A percentile compares a stretch with the other conserved stretches of the same genome.
phyloP scores from a whole-genome alignment of 2,329 filamentous ascomycete genomes.

The Coniochaeta sp. region DNA sequence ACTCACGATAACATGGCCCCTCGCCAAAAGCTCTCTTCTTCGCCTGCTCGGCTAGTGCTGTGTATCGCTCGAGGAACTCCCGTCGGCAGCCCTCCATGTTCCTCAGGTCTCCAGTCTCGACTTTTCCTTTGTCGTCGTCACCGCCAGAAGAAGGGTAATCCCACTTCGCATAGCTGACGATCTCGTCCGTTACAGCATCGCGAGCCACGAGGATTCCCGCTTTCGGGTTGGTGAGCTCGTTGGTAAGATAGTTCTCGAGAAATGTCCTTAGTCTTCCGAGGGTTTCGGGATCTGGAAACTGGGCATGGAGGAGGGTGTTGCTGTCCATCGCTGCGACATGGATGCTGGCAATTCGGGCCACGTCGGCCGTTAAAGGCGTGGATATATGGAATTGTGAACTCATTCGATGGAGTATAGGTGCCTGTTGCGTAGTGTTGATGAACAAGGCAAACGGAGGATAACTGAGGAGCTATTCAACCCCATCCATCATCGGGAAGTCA shows the following conservation, averaged over 20 bases:
- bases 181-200: conserved; percentile 18
- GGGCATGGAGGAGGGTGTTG: conserved; percentile 30
- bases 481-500: not conserved
- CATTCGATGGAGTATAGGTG: not conserved
- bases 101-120: conserved; percentile 14
- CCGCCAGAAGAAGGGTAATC: conserved; percentile 14
- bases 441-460: not conserved
- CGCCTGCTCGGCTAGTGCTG: conserved; percentile 19
- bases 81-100: conserved; percentile 19
- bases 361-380: conserved; percentile 7
- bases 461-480: not conserved
- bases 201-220: conserved; percentile 27
- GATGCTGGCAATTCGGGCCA: conserved; percentile 20
- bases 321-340: conserved; percentile 31
- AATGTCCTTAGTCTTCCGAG: conserved; percentile 21
- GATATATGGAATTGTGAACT: not conserved
- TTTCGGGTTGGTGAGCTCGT: conserved; percentile 17
- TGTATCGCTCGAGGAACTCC: conserved; percentile 27
- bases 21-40: conserved; percentile 23
- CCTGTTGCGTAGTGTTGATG: not conserved
- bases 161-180: conserved; percentile 30
- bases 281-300: conserved; percentile 28
- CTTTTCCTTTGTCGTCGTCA: conserved; percentile 12
- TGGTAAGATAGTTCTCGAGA: conserved; percentile 22
- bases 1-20: conserved; percentile 29